phyloP scores from a whole-genome alignment of 495 filamentous ascomycete genomes.

The Penicillium lagena region DNA sequence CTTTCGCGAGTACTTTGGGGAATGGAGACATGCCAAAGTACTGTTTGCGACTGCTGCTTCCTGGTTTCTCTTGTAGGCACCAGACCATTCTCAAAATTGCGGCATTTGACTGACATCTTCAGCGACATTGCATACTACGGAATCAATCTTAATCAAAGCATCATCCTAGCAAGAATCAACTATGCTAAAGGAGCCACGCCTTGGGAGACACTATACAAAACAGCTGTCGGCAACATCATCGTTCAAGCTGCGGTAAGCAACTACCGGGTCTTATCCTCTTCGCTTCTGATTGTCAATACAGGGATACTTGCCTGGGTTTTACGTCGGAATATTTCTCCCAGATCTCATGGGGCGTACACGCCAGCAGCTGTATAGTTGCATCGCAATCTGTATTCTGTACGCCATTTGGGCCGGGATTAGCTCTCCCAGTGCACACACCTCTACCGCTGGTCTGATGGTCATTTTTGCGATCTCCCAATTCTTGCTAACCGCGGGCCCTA shows the following conservation, averaged over 20 bases:
- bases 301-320: conserved; percentile 30
- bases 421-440: conserved; percentile 13
- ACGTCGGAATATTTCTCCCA: conserved; percentile 26
- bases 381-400: conserved; percentile 21
- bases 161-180: conserved; percentile 24
- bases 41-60: conserved; percentile 15
- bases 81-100: no score
- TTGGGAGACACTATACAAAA: conserved; percentile 23
- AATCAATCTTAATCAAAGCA: conserved; percentile 32
- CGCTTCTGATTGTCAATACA: neutral
- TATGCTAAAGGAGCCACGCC: conserved; percentile 22
- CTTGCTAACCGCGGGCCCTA: conserved; percentile 22
- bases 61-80: conserved; percentile 17
- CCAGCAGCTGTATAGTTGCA: conserved; percentile 22
- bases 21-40: conserved; percentile 14
- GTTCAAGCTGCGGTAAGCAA: conserved; percentile 17
- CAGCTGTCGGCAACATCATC: conserved; percentile 29
- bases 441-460: conserved; percentile 23
- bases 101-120: neutral
- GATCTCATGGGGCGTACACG: conserved; percentile 24
- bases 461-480: conserved; percentile 23
- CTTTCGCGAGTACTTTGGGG: conserved; percentile 14
- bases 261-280: neutral
- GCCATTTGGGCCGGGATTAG: conserved; percentile 27
- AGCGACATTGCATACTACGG: conserved; percentile 33